These are phyloP conservation scores for Parastagonospora nodorum DNA, from an alignment of 2,329 filamentous ascomycete genomes.

Conservation along the genomic window DNA sequence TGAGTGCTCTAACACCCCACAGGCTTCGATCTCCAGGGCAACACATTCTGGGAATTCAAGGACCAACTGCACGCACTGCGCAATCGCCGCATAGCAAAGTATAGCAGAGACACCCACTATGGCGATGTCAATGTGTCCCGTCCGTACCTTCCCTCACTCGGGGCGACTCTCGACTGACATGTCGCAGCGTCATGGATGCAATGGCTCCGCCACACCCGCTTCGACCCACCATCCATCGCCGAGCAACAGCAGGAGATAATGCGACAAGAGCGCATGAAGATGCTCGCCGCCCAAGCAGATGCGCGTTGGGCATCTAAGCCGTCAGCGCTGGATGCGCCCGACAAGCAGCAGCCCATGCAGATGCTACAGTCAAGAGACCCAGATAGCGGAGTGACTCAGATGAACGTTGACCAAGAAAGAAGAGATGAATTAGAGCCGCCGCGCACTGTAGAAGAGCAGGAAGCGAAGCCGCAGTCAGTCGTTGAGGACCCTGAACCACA, in stretches of 20 bases:
- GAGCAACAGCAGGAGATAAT: constrained; percentile 64
- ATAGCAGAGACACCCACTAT: constrained; percentile 58
- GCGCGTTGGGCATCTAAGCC: constrained; percentile 65
- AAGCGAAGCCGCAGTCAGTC: background rate
- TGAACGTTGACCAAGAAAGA: constrained; percentile 40
- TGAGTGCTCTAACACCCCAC: constrained; percentile 12
- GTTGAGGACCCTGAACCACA: constrained; percentile 8
- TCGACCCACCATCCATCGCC: constrained; percentile 59
- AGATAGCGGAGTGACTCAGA: constrained; percentile 44
- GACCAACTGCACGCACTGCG: constrained; percentile 60
- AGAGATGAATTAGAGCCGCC: constrained; percentile 23
- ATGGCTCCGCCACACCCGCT: constrained; percentile 68
- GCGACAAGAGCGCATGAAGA: constrained; percentile 63
- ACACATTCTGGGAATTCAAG: constrained; percentile 71
- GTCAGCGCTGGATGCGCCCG: constrained; percentile 62
- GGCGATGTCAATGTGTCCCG: constrained; percentile 65
- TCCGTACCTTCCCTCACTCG: constrained; percentile 28
- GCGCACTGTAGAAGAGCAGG: constrained; percentile 2
- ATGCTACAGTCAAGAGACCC: constrained; percentile 52
- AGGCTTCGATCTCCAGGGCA: constrained; percentile 66
- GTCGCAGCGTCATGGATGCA: constrained; percentile 67
- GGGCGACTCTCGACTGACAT: background rate
- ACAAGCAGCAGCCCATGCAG: constrained; percentile 54
- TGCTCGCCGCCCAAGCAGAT: constrained; percentile 64
- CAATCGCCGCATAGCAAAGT: constrained; percentile 64